Evolutionary conservation across 495 filamentous ascomycete genomes (phyloP), one percentile per base, ranked within the genome.

Genomic region (Peziza echinospora): DNA sequence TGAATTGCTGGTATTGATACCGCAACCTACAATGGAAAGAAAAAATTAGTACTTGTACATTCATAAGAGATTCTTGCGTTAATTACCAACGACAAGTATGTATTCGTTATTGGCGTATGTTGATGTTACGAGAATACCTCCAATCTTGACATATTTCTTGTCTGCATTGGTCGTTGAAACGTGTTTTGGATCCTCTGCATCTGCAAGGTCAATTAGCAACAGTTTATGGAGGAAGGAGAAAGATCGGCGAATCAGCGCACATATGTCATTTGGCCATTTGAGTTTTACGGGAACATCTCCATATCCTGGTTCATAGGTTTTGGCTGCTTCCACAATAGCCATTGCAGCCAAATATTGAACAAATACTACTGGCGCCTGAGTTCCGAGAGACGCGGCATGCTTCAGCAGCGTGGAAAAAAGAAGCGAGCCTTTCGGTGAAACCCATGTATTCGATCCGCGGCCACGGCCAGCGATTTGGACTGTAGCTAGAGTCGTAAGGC

Each of bases 211-310:
- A n/a, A n/a, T n/a, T n/a, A n/a, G n/a, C n/a, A n/a, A n/a, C n/a
- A n/a, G n/a, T n/a, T n/a, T n/a, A n/a, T n/a, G n/a, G n/a, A n/a
- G n/a, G n/a, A n/a, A n/a, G n/a, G n/a, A n/a, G n/a, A n/a, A n/a
- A n/a, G n/a, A n/a, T n/a, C n/a, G n/a, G n/a, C n/a, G n/a, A n/a
- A n/a, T n/a, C n/a, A n/a, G n/a, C n/a, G n/a, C n/a, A n/a, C n/a
- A n/a, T 49, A 97, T 82, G 59, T 97, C 89, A 51, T 97, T 97
- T 6, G 89, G 89, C 89, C 89, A 97, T 63, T 97, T 97, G 26
- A 97, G 58, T 60, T 82, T 84, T 28, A 96, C 73, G 7, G 82
- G 82, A 24, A 93, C 50, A 0, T 71, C 63, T 26, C 70, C 66
- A 59, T 91, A 96, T 41, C 79, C 77, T 16, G 62, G 61, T 44